Evolutionary conservation across 2,329 filamentous ascomycete genomes (phyloP).

Genomic region (Didymella keratinophila): DNA sequence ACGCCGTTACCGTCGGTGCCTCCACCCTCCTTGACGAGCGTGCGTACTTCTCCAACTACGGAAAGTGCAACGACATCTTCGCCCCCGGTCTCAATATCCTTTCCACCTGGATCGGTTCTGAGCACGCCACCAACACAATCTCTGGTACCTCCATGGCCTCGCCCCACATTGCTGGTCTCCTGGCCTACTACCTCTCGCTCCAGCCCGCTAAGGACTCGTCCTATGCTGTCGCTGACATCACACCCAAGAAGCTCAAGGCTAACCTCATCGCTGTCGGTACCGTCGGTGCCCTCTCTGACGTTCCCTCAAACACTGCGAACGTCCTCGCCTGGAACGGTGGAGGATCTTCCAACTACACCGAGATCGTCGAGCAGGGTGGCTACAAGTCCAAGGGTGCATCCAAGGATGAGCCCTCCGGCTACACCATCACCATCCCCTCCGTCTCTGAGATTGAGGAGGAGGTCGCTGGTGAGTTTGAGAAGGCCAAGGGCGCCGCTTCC

Average conservation of each 20-base stretch:
- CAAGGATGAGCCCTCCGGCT: constrained; percentile 48
- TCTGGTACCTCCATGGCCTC: constrained; percentile 75
- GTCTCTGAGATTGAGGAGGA: constrained; percentile 49
- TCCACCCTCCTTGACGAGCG: constrained; percentile 93
- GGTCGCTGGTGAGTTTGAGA: constrained; percentile 46
- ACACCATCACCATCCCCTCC: constrained; percentile 50
- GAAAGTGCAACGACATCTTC: constrained; percentile 99
- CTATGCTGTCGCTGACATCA: constrained; percentile 87
- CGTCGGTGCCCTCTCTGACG: constrained; percentile 76
- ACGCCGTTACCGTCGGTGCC: constrained; percentile 95
- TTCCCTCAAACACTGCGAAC: constrained; percentile 88
- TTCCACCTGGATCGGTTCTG: constrained; percentile 98
- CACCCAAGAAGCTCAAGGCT: constrained; percentile 92
- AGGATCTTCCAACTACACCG: constrained; percentile 87
- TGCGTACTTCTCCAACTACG: constrained; percentile 99
- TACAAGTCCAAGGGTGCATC: constrained; percentile 63
- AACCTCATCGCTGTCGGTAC: constrained; percentile 86
- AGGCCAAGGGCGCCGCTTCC: constrained; percentile 49
- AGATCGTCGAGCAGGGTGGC: constrained; percentile 77
- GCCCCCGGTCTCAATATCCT: constrained; percentile 95
- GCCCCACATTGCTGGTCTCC: constrained; percentile 81
- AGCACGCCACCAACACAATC: constrained; percentile 97
- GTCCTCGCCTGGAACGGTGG: constrained; percentile 99
- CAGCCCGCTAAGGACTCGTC: constrained; percentile 90
- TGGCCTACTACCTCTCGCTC: constrained; percentile 97